Evolutionary conservation across 192 early-diverging fungal genomes (phyloP), one percentile per base, ranked within the genome.

Genomic region (Coemansia asiatica): DNA sequence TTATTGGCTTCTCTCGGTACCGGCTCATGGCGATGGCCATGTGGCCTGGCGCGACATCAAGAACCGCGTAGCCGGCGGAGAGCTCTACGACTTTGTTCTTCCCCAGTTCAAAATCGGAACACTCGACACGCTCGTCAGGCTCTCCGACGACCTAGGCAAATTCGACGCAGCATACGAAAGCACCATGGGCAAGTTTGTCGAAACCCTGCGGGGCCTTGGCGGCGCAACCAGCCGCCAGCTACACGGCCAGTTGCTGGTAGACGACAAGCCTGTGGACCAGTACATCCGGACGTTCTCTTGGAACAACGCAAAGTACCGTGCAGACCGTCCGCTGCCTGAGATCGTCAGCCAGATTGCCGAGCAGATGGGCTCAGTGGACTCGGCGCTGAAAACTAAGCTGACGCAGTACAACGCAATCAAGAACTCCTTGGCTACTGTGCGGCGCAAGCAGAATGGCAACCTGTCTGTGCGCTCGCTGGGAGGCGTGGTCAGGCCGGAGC

Each of bases 251-350:
- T 60, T 77, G 50, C 16, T 40, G 29, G 78, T 81, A 2, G 72
- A 81, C 13, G 78, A 63, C 29, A 77, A 95, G 84, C 74, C 86
- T 56, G 86, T 97, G 35, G 95, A 95, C 75, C 82, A 91, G 49
- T 99, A 92, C 64, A 76, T 98, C 16, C 86, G 87, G 61, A 82
- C 85, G 23, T 98, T 98, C 70, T 83, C 90, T 62, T 99, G 97
- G 97, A 94, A 98, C 74, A 92, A 89, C 18, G 90, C 96, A 88
- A 97, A 97, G 80, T 99, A 95, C 76, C 84, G 97, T 48, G 69
- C 89, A 1, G 97, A 99, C 79, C 94, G 95, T 77, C 86, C 92
- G 7, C 79, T 99, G 67, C 81, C 86, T 54, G 97, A 98, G 70
- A 85, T 96, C 23, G 79, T 90, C 0, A 85, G 89, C 29, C 76